phyloP scores from a whole-genome alignment of 345 rosid species.

The Isatis tinctoria region DNA sequence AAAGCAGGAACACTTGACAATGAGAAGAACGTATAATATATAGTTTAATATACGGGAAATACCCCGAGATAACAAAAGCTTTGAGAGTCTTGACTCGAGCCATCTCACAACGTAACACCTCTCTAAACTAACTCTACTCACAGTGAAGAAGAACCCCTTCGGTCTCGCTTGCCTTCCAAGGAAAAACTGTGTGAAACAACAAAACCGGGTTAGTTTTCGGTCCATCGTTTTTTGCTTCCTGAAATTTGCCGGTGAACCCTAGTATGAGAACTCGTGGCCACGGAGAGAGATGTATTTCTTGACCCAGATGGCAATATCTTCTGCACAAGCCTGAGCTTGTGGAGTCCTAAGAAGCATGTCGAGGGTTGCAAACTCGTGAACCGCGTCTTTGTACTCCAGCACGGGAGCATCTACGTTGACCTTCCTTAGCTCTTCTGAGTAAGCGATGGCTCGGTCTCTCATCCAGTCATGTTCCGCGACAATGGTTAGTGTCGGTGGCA shows the following conservation, averaged over 20 bases:
- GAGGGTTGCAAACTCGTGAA: slow-evolving; percentile 92
- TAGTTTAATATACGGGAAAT: slow-evolving; percentile 23
- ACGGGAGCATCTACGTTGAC: slow-evolving; percentile 89
- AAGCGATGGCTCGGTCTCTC: slow-evolving; percentile 95
- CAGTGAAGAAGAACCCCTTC: not conserved
- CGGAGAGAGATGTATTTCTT: slow-evolving; percentile 83
- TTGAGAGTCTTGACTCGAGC: slow-evolving; percentile 5
- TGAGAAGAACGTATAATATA: not conserved
- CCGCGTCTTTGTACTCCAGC: slow-evolving; percentile 88
- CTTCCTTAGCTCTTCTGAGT: slow-evolving; percentile 82
- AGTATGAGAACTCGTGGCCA: slow-evolving; percentile 91
- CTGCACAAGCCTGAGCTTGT: slow-evolving; percentile 88
- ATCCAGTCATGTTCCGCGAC: slow-evolving; percentile 97
- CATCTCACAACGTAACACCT: slow-evolving; percentile 16
- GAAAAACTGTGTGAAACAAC: not conserved
- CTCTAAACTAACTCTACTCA: slow-evolving; percentile 24
- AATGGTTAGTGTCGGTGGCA: slow-evolving; percentile 92
- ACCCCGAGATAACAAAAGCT: slow-evolving; percentile 20
- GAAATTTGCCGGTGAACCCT: not conserved
- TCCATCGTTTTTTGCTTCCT: not conserved
- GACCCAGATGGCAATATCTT: slow-evolving; percentile 89
- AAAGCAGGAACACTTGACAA: not conserved
- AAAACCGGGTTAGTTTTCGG: not conserved
- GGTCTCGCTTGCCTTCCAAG: not conserved
- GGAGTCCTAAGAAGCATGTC: slow-evolving; percentile 88